Conservation (phyloP, 495 filamentous ascomycete species). For the Bryoglossum gracile region DNA sequence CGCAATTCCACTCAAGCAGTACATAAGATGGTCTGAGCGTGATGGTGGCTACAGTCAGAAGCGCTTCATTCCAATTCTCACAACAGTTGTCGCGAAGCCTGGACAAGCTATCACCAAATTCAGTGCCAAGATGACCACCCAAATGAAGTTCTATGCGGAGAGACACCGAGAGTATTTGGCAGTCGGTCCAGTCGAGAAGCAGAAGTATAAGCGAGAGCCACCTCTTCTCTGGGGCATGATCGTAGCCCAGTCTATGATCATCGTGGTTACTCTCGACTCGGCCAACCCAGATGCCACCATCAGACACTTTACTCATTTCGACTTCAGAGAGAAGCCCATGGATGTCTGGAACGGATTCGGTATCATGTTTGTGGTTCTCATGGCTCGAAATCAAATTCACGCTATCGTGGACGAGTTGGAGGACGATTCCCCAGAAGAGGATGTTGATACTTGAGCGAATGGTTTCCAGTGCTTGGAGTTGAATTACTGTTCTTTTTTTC, state of each 20-base stretch:
- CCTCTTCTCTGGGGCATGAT: conserved; percentile 33
- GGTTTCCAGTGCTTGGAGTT: too few species aligned
- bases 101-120: conserved; percentile 5
- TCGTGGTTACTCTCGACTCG: conserved; percentile 30
- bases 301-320: conserved; percentile 27
- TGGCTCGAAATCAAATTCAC: conserved; percentile 20
- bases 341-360: conserved; percentile 35
- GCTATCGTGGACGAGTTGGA: conserved; percentile 21
- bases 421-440: too few species aligned
- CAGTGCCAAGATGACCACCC: conserved; percentile 6
- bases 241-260: conserved; percentile 27
- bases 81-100: conserved; percentile 7
- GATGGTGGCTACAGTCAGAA: conserved; percentile 20
- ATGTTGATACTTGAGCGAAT: too few species aligned
- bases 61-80: conserved; percentile 20
- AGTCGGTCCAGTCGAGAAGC: neutral
- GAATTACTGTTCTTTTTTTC: too few species aligned
- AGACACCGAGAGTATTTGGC: conserved; percentile 17
- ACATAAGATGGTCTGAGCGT: conserved; percentile 24
- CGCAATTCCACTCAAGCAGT: too few species aligned
- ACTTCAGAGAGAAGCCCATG: conserved; percentile 28
- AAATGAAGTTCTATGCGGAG: conserved; percentile 21
- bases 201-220: conserved; percentile 1
- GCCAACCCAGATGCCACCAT: conserved; percentile 21
- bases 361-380: conserved; percentile 23